A percentile compares a stretch with the other conserved stretches of the same genome.
Evolutionary conservation across 2,329 filamentous ascomycete genomes (phyloP).

Genomic region (Colletotrichum cuscutae): DNA sequence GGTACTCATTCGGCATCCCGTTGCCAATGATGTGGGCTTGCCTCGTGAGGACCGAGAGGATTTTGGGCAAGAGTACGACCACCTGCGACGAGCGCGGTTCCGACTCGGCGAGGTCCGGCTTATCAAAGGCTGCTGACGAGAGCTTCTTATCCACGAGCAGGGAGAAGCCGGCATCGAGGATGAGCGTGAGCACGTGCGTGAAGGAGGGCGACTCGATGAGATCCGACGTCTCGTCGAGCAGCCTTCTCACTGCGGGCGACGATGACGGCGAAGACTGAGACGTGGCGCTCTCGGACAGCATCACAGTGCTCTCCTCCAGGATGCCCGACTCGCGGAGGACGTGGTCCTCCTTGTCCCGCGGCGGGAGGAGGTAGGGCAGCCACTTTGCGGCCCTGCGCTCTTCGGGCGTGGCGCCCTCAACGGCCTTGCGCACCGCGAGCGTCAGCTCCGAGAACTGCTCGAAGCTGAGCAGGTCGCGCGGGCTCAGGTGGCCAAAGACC

Average conservation of each 20-base stretch:
- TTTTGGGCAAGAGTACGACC: conserved; percentile 78
- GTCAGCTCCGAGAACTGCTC: conserved; percentile 83
- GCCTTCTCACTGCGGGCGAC: conserved; percentile 75
- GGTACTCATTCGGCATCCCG: conserved; percentile 77
- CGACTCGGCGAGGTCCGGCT: conserved; percentile 45
- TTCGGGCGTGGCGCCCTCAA: conserved; percentile 73
- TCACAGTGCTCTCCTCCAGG: conserved; percentile 60
- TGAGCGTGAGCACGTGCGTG: conserved; percentile 82
- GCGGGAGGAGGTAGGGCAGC: conserved; percentile 86
- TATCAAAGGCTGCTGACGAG: conserved; percentile 80
- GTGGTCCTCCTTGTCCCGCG: conserved; percentile 79
- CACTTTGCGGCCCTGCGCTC: conserved; percentile 67
- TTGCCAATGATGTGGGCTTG: conserved; percentile 92
- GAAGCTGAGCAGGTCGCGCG: conserved; percentile 87
- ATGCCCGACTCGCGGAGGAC: conserved; percentile 91
- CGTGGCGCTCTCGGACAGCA: conserved; percentile 43
- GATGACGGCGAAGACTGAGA: conserved; percentile 52
- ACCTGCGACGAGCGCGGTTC: conserved; percentile 62
- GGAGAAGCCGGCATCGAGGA: conserved; percentile 90
- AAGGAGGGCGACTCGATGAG: conserved; percentile 95
- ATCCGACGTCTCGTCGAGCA: conserved; percentile 96
- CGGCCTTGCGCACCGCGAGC: conserved; percentile 82
- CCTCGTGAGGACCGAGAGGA: conserved; percentile 87
- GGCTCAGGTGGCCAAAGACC: conserved; percentile 89
- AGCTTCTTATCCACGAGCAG: conserved; percentile 86